A percentile compares a stretch with the other conserved stretches of the same genome.
Evolutionary conservation across 495 filamentous ascomycete species (phyloP).

Genomic region (Penicillium macrosclerotiorum): DNA sequence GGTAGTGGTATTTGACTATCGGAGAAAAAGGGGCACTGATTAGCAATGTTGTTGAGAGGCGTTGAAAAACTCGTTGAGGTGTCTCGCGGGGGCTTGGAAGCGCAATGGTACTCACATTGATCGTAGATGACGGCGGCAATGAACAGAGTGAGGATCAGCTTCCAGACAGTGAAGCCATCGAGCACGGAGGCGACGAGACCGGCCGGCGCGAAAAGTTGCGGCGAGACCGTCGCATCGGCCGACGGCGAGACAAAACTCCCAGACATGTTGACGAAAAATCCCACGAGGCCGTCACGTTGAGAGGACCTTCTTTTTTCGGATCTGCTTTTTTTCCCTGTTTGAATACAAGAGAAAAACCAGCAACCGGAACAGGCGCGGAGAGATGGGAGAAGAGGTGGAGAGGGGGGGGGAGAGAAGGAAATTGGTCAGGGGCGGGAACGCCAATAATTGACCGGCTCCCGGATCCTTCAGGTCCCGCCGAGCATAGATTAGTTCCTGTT

Average conservation of each 20-base stretch:
- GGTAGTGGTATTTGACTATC: conserved; percentile 77
- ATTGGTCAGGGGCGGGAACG: conserved; percentile 28
- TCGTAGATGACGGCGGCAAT: conserved; percentile 76
- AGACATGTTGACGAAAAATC: conserved; percentile 56
- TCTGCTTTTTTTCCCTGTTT: not conserved
- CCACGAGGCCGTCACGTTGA: not conserved
- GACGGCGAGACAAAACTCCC: conserved; percentile 74
- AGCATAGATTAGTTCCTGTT: not conserved
- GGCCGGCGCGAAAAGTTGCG: conserved; percentile 42
- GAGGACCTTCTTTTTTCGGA: conserved; percentile 9
- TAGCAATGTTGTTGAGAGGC: conserved; percentile 1
- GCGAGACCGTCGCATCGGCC: conserved; percentile 61
- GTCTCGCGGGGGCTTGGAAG: not conserved
- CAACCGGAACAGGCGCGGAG: not conserved
- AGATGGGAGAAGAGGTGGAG: conserved; percentile 13
- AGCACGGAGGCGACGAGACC: conserved; percentile 45
- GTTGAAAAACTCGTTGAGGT: conserved; percentile 1
- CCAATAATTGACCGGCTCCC: conserved; percentile 10
- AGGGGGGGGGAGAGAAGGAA: conserved; percentile 13
- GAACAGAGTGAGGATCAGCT: conserved; percentile 62
- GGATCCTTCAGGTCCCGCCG: not conserved
- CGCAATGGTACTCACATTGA: conserved; percentile 61
- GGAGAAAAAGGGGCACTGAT: conserved; percentile 4
- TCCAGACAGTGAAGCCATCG: conserved; percentile 60
- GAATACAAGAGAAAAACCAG: conserved; percentile 4